These are phyloP conservation scores for Serendipita indica DNA, from an alignment of 768 basidiomycete species.

Conservation along the genomic window DNA sequence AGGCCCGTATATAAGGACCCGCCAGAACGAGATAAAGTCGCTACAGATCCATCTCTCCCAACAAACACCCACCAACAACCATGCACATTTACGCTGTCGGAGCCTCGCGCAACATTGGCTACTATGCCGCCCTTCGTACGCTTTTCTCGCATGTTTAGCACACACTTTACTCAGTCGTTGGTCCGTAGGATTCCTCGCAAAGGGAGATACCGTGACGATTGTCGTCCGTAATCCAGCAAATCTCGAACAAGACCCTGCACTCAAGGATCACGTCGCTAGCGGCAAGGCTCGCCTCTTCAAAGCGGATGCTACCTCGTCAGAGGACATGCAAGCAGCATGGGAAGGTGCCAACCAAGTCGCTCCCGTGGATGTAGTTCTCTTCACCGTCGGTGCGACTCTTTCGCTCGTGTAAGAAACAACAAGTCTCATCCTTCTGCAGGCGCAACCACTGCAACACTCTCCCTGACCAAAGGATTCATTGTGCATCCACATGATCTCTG, in stretches of 20 bases:
- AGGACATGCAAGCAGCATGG: conserved; percentile 42
- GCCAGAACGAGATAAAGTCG: too few species aligned
- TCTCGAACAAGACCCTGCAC: conserved; percentile 38
- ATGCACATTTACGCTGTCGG: conserved; percentile 26
- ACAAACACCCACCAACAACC: not conserved
- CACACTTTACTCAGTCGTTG: not conserved
- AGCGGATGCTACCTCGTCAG: conserved; percentile 43
- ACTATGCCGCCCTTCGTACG: conserved; percentile 20
- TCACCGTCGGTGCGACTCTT: conserved; percentile 39
- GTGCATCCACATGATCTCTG: conserved; percentile 42
- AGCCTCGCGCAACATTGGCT: conserved; percentile 30
- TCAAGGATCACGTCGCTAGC: conserved; percentile 36
- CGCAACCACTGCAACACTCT: conserved; percentile 30
- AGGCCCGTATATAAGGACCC: too few species aligned
- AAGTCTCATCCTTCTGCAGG: too few species aligned
- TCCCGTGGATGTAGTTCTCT: conserved; percentile 40
- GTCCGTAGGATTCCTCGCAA: conserved; percentile 24
- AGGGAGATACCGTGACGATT: conserved; percentile 48
- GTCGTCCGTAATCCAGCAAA: conserved; percentile 37
- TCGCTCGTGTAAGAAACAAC: not conserved
- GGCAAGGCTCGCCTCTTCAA: conserved; percentile 41
- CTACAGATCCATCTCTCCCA: too few species aligned
- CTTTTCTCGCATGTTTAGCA: not conserved
- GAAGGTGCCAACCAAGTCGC: conserved; percentile 17
- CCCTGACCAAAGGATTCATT: conserved; percentile 32